Evolutionary conservation across 331 rosid genomes (phyloP), one percentile per base, ranked within the genome.

Genomic region (Quercus tomentella): DNA sequence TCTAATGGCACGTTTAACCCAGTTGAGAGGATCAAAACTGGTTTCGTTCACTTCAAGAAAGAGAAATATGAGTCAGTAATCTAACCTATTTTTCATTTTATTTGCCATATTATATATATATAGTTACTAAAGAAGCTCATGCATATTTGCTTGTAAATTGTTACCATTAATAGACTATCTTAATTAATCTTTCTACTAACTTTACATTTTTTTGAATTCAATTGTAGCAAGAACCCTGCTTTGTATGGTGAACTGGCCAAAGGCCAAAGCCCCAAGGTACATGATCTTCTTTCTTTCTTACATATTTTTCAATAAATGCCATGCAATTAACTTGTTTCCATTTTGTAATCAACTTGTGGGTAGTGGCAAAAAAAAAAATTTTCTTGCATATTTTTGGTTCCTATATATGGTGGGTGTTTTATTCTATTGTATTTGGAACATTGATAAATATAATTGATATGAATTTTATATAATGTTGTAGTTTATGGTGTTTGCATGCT

Each of bases 401-500:
- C 17, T 23, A 2, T 14, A 23, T 15, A 21, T 2, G 16, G 12
- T 58, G 23, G 11, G 21, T 23, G 6, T 12, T 60, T 62, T 28
- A 35, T 28, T 63, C 70, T 16, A 28, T 6, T 9, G 41, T 35
- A 63, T 41, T 41, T 41, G 49, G 4, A 41, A 41, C 49, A 41
- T 41, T 41, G 49, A 41, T 41, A 28, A 4, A 15, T 30, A 16
- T 2, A 65, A 33, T 33, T 17, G 9, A 30, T 33, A n/a, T 20
- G 28, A 31, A 9, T 65, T 30, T 33, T 9, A 1, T 33, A 9
- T 41, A 41, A 41, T 28, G 35, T 21, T 77, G 89, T 87, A 95
- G 99, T 96, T 77, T 62, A 96, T 96, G 99, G 83, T 93, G 82
- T 96, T 96, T 90, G 98, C 99, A 17, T 96, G 99, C 93, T 88